Conservation (phyloP, 2,329 filamentous ascomycete genomes). For the Fonsecaea multimorphosa region DNA sequence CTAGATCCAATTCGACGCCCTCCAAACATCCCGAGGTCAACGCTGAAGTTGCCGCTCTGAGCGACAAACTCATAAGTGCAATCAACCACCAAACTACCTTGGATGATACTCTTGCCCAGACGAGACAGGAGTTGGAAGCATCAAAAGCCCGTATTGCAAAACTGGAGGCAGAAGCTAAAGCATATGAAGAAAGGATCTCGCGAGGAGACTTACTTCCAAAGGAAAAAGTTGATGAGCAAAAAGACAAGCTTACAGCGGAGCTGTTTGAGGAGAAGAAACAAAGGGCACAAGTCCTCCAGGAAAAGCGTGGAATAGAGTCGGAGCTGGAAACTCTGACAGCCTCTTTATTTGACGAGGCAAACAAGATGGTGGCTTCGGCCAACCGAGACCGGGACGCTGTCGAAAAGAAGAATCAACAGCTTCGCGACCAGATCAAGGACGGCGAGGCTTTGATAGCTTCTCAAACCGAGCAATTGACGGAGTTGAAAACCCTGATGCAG, state of each 20-base stretch:
- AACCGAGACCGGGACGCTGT: conserved; percentile 82
- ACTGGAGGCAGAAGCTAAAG: conserved; percentile 72
- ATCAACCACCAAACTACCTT: conserved; percentile 95
- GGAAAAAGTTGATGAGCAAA: conserved; percentile 75
- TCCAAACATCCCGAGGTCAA: conserved; percentile 65
- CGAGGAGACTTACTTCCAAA: conserved; percentile 78
- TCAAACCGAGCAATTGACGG: conserved; percentile 88
- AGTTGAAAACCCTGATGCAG: conserved; percentile 92
- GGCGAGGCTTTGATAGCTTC: conserved; percentile 84
- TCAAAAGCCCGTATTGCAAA: conserved; percentile 70
- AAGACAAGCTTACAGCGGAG: conserved; percentile 62
- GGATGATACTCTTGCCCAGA: conserved; percentile 83
- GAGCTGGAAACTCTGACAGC: conserved; percentile 90
- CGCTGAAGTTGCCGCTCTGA: conserved; percentile 84
- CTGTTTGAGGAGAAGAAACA: conserved; percentile 70
- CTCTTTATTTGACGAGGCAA: conserved; percentile 96
- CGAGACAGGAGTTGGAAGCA: conserved; percentile 80
- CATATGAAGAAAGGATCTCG: conserved; percentile 72
- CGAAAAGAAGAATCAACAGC: conserved; percentile 84
- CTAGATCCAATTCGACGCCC: conserved; percentile 44
- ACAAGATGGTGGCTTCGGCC: conserved; percentile 94
- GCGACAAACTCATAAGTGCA: conserved; percentile 93
- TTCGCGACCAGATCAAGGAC: conserved; percentile 83
- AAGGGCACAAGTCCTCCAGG: conserved; percentile 71
- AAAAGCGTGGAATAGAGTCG: conserved; percentile 87